These are phyloP conservation scores for Madurella mycetomatis DNA, from an alignment of 2,329 filamentous ascomycete genomes.

Conservation along the genomic window DNA sequence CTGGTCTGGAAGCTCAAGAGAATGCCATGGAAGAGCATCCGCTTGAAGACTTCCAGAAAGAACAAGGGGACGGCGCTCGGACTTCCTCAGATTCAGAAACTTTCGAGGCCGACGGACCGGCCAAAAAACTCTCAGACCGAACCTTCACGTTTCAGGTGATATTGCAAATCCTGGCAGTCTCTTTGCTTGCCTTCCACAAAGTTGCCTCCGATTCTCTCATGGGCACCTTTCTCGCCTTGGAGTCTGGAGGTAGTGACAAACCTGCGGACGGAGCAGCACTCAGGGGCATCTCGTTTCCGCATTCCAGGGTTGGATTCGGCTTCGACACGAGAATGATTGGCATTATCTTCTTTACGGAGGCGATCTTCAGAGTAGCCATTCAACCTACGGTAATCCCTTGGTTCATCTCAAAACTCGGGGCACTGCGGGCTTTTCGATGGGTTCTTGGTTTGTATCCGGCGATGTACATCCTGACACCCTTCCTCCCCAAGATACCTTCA, in stretches of 20 bases:
- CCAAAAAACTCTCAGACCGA: neutral
- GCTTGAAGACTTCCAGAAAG: neutral
- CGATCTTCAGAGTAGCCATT: constrained; percentile 4
- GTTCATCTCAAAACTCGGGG: constrained; percentile 7
- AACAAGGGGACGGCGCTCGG: neutral
- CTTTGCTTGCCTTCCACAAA: constrained; percentile 14
- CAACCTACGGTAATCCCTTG: constrained; percentile 6
- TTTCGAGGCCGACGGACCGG: neutral
- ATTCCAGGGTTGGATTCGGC: constrained; percentile 1
- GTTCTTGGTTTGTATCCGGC: constrained; percentile 11
- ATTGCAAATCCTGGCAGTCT: constrained; percentile 12
- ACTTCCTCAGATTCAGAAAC: neutral
- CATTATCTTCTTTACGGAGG: constrained; percentile 10
- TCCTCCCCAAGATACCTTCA: neutral
- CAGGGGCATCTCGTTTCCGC: neutral
- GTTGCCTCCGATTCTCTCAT: constrained; percentile 5
- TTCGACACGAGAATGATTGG: constrained; percentile 6
- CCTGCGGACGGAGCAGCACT: neutral
- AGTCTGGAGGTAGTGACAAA: neutral
- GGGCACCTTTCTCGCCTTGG: constrained; percentile 8
- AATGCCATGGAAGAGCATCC: neutral
- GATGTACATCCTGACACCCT: constrained; percentile 11
- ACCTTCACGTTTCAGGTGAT: constrained; percentile 6
- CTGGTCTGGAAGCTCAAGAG: neutral
- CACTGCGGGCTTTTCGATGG: neutral